Evolutionary conservation across 2,329 filamentous ascomycete genomes (phyloP), one percentile per base, ranked within the genome.

Genomic region (Dactylonectria estremocensis): DNA sequence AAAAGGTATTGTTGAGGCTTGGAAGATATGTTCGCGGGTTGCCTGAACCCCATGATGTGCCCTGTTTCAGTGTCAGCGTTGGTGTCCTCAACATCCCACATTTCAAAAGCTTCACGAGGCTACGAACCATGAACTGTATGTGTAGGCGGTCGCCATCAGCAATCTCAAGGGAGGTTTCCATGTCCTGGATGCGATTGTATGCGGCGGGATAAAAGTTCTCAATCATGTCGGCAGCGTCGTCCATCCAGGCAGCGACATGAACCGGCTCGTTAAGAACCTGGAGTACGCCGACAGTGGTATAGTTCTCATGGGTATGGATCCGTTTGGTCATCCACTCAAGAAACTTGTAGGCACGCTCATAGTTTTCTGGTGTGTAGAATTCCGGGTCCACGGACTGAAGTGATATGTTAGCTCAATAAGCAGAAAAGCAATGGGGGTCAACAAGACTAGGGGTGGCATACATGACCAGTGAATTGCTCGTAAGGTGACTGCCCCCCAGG

Each of bases 261-360:
- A 85, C 76, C 3, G 89, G 88, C 75, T 91, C 89, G 72, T 90
- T 91, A 61, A 90, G 80, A 10, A 90, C 80, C 73, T 88, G 84
- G 14, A 91, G 78, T 84, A 88, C 90, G 18, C 89, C 88, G 31
- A 90, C 88, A 43, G 85, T 88, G 46, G 84, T 79, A 74, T 88
- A 89, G 52, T 83, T 82, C 6, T 77, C 64, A 59, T 83, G 83
- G 0, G 76, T 78, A 72, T 90, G 88, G 55, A 89, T 85, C 37
- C 84, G 80, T 28, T 83, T 82, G 1, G 87, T 85, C 77, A 91
- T 85, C 84, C 85, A 89, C 46, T 84, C 79, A 6, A 91, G 81
- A 73, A 89, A 90, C 54, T 82, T 76, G 61, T 83, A 76, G 0
- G 87, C 87, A 16, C 89, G 85, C 46, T 85, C 83, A 74, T 87